Evolutionary conservation across 305 asterid species (phyloP).

Genomic region (Fraxinus baroniana): DNA sequence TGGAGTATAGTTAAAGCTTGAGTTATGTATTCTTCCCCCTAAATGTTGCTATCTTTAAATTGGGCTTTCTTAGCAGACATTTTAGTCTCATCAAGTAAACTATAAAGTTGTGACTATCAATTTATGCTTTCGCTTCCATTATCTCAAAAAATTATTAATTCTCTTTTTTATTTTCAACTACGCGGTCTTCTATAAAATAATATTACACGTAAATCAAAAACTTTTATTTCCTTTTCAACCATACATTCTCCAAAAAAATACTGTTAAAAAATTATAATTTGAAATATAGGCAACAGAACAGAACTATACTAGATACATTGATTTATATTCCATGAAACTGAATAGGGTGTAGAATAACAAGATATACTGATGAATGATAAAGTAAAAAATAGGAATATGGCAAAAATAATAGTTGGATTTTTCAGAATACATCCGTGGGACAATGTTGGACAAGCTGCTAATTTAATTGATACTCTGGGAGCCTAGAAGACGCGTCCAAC

Average conservation of each 20-base stretch:
- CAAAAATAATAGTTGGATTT: background rate
- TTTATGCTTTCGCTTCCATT: no score
- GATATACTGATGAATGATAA: background rate
- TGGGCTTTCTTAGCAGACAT: background rate
- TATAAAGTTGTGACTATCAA: background rate
- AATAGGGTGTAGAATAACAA: background rate
- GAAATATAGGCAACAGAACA: no score
- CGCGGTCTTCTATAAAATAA: no score
- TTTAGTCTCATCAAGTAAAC: background rate
- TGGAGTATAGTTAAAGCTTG: no score
- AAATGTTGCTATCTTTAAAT: background rate
- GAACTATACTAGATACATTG: background rate
- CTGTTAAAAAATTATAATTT: no score
- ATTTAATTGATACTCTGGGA: slow-evolving; percentile 43
- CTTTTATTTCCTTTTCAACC: no score
- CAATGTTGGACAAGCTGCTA: background rate
- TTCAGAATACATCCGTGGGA: slow-evolving; percentile 9
- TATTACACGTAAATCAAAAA: no score
- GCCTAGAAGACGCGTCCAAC: slow-evolving; percentile 50
- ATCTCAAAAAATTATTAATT: no score
- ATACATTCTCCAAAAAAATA: no score
- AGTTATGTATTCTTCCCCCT: no score
- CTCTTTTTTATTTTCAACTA: no score
- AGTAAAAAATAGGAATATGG: background rate
- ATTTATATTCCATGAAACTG: background rate